Evolutionary conservation across 306 rosid species (phyloP).

Genomic region (Cicer judaicum): DNA sequence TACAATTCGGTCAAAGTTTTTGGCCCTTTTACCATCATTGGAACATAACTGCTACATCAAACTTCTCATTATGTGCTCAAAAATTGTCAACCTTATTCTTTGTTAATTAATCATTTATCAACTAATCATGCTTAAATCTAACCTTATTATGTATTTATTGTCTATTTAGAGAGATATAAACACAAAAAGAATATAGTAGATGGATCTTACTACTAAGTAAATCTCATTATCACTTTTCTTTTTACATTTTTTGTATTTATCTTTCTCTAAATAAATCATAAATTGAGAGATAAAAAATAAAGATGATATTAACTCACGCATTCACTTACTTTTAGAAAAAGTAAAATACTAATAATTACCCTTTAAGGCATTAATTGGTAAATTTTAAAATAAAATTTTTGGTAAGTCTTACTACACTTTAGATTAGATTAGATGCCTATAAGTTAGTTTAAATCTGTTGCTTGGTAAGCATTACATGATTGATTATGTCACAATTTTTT

Average conservation of each 20-base stretch:
- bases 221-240: too few relatives aligned
- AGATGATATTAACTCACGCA: too few relatives aligned
- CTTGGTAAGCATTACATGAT: slow-evolving; percentile 5
- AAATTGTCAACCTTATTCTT: slow-evolving; percentile 36
- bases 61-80: slow-evolving; percentile 51
- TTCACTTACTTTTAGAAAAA: not conserved
- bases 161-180: too few relatives aligned
- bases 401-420: not conserved
- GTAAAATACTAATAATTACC: not conserved
- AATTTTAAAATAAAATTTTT: not conserved
- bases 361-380: too few relatives aligned
- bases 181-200: too few relatives aligned
- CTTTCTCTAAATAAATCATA: too few relatives aligned
- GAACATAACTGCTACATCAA: slow-evolving; percentile 60
- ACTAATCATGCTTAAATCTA: slow-evolving; percentile 47
- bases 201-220: too few relatives aligned
- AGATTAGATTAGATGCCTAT: not conserved
- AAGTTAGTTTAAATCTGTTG: not conserved
- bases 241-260: too few relatives aligned
- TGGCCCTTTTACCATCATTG: slow-evolving; percentile 59
- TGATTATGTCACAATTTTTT: not conserved
- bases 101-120: not conserved
- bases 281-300: too few relatives aligned
- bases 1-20: slow-evolving; percentile 55
- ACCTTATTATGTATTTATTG: too few relatives aligned